Evolutionary conservation across 2,329 filamentous ascomycete genomes (phyloP), one percentile per base, ranked within the genome.

Genomic region (Aspergillus hortae): DNA sequence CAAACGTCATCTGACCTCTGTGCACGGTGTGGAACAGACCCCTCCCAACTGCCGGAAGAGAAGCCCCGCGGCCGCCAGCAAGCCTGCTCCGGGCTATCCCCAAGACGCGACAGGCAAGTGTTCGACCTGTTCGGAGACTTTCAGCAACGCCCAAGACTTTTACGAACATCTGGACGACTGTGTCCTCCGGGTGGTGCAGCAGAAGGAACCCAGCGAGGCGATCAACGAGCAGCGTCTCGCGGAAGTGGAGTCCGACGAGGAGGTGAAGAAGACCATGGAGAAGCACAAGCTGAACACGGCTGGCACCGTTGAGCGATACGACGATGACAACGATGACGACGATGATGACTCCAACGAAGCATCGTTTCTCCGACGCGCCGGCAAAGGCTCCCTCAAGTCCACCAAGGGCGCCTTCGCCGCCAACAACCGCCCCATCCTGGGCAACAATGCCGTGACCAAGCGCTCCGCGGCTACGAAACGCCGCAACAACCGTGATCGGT

Each of bases 21-120:
- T 96, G 3, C 92, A 96, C 68, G 88, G 88, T 21, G 92, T 96
- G 33, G 92, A 96, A 74, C 92, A 96, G 74, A 92, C 89, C 0
- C 89, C 91, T 2, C 91, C 91, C 27, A 96, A 96, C 74, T 90
- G 90, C 72, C 86, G 91, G 61, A 92, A 91, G 80, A 92, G 84
- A 75, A 79, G 79, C 47, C 72, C 73, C 1, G 62, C 63, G 19
- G 60, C 72, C 21, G 61, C 72, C 25, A 76, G 70, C 63, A 87
- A 87, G 77, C 89, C 87, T 71, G 77, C 87, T 33, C 83, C 84
- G 4, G 84, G 83, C 49, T 90, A 90, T 65, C 81, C 87, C 17
- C 81, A 85, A 53, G 89, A 94, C 63, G 86, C 89, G 30, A 88
- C 88, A 46, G 92, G 91, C 58, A 90, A 88, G 69, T 97, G 92